Evolutionary conservation across 345 rosid genomes (phyloP).

Genomic region (Psidium friedrichsthalianum): DNA sequence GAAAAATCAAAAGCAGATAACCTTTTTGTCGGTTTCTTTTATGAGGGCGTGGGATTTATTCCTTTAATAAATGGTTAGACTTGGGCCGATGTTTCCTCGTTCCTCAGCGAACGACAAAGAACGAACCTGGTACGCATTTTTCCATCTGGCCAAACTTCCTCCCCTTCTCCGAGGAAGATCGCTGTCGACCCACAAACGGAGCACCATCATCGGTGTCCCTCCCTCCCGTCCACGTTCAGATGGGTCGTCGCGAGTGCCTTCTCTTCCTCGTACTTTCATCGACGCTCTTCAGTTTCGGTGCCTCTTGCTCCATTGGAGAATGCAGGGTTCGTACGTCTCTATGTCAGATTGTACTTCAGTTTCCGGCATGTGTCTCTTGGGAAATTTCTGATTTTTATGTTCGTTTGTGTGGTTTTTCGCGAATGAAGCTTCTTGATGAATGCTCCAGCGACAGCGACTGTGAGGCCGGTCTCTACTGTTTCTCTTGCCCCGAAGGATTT

Average conservation of each 20-base stretch:
- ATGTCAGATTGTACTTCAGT: too few relatives aligned
- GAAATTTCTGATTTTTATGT: background rate
- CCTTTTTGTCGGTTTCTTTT: background rate
- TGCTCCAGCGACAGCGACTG: constrained; percentile 57
- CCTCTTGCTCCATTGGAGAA: constrained; percentile 35
- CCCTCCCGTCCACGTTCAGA: background rate
- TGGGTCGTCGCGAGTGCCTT: background rate
- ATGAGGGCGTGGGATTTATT: background rate
- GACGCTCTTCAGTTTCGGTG: constrained; percentile 5
- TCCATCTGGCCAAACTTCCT: background rate
- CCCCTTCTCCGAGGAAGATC: background rate
- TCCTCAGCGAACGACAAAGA: background rate
- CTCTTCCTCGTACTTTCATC: background rate
- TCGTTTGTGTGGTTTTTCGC: background rate
- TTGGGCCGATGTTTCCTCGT: background rate
- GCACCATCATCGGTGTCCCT: background rate
- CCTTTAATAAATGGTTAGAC: background rate
- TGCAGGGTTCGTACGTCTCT: constrained; percentile 31
- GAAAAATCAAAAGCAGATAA: too few relatives aligned
- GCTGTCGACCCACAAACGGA: background rate
- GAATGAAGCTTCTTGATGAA: constrained; percentile 34
- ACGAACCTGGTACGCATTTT: background rate
- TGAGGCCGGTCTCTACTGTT: constrained; percentile 46
- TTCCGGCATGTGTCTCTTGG: background rate
- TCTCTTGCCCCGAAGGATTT: constrained; percentile 35